Percentiles rank a stretch among this genome's conserved stretches.
phyloP scores from a whole-genome alignment of 176 grass and related monocot species.

The Pharus latifolius region DNA sequence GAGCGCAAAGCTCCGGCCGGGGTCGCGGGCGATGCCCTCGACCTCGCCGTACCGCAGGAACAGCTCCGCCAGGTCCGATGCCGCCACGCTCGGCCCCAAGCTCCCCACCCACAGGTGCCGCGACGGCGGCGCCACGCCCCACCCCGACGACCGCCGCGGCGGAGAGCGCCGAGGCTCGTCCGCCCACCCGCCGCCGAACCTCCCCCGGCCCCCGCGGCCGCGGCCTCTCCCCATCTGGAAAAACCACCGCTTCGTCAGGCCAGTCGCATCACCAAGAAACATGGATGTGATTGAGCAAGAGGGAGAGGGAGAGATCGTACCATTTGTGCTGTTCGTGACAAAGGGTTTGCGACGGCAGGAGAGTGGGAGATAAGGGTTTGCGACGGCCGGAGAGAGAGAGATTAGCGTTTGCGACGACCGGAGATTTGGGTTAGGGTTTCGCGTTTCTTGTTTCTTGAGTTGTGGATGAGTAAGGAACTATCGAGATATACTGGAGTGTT shows the following conservation, averaged over 20 bases:
- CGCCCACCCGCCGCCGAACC: constrained; percentile 18
- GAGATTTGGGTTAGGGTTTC: constrained; percentile 25
- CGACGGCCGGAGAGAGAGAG: not conserved
- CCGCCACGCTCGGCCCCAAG: constrained; percentile 33
- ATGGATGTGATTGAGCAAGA: not conserved
- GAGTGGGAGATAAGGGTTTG: not conserved
- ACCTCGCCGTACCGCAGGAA: constrained; percentile 63
- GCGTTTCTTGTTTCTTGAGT: not conserved
- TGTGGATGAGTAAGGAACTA: not conserved
- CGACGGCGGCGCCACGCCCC: constrained; percentile 68
- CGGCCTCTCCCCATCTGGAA: constrained; percentile 45
- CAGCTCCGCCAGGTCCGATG: constrained; percentile 45
- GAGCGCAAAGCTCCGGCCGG: constrained; percentile 67
- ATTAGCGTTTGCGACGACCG: constrained; percentile 29
- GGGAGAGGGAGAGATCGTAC: not conserved
- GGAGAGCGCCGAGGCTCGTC: not conserved
- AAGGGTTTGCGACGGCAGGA: not conserved
- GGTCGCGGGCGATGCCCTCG: constrained; percentile 41
- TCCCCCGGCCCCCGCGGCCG: constrained; percentile 10
- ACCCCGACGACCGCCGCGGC: constrained; percentile 31
- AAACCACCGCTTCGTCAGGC: constrained; percentile 1
- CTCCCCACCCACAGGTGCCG: constrained; percentile 86
- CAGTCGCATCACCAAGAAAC: not conserved
- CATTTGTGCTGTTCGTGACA: too few relatives aligned
- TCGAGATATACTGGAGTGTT: too few relatives aligned